Evolutionary conservation across 371 early-diverging fungal genomes (phyloP), one percentile per base, ranked within the genome.

Genomic region (Lichtheimia corymbifera): DNA sequence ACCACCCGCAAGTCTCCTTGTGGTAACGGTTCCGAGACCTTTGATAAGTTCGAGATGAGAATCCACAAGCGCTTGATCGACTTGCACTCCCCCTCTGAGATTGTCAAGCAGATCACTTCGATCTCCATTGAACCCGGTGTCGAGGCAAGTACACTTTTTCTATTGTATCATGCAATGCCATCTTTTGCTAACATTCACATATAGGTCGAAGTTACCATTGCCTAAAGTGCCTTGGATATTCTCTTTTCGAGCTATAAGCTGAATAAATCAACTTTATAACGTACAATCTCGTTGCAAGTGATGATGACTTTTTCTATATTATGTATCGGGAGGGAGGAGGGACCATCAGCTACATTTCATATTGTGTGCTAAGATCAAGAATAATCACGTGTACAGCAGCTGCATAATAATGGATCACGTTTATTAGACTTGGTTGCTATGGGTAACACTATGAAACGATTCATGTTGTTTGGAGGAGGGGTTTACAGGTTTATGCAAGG

Each of bases 11-110:
- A 98, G 91, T 91, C 98, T 59, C 99, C 99, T 76, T 95, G 95
- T 85, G 99, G 99, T 93, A 95, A 99, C 84, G 99, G 99, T 92
- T 96, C 98, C 82, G 97, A 98, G 90, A 95, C 95, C 86, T 97
- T 94, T 90, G 97, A 97, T 80, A 89, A 96, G 72, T 97, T 86
- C 77, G 97, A 97, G 84, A 94, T 99, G 96, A 86, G 91, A 79
- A 97, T 99, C 84, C 97, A 98, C 95, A 98, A 98, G 92, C 94
- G 99, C 77, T 86, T 98, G 74, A 96, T 99, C 66, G 97, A 98
- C 83, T 87, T 99, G 74, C 93, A 95, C 93, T 92, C 93, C 71
- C 97, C 97, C 74, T 92, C 94, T 66, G 98, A 98, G 87, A 96
- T 97, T 65, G 97, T 98, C 79, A 98, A 97, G 95, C 97, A 98